Base-by-base conservation (phyloP, 1,284 basidiomycete species). In the Flammula alnicola region DNA sequence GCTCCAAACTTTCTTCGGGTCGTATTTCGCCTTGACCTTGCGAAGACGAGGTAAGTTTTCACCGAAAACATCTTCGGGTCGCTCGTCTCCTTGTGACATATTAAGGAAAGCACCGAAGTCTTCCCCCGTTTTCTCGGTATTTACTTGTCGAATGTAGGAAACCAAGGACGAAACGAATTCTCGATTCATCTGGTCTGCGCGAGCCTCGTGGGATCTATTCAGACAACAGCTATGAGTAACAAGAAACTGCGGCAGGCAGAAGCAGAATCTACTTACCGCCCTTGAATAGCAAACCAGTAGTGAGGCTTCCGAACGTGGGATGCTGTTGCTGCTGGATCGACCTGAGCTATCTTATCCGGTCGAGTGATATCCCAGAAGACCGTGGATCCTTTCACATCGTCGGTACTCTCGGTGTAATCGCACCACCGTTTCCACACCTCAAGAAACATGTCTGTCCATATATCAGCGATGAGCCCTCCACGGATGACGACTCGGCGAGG, bases 21-120 rank as follows among this genome's bases (percentile, higher is more conserved):
- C 71, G 46, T 72, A 72, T 50, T 63, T 66, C 8, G 60, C 61
- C 56, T 73, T 73, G 27, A 68, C 16, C 47, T 55, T 52, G 6
- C 57, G 45, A 49, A 73, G 52, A 22, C 61, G 56, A 9, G 62
- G 50, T 19, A 70, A 58, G 36, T 70, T 67, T 2, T 49, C 47
- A 9, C 67, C 67, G 44, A 59, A 67, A 5, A 70, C 63, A 31
- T 64, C 63, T 45, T 67, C 64, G 1, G 54, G 11, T 5, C 40
- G 19, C 35, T 51, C 44, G 8, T 52, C 50, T 3, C 50, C 50
- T 27, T 52, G 50, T 1, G 50, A 44, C 12, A 52, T 47, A 17
- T 52, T 47, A 10, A 52, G 38, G 39, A 47, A 52, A 32, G 25
- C 47, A 8, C 50, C 50, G 2, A 35, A 38, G 16, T 47, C 40